phyloP scores from a whole-genome alignment of 352 stramenopile species.

The Blastocystis sp. region DNA sequence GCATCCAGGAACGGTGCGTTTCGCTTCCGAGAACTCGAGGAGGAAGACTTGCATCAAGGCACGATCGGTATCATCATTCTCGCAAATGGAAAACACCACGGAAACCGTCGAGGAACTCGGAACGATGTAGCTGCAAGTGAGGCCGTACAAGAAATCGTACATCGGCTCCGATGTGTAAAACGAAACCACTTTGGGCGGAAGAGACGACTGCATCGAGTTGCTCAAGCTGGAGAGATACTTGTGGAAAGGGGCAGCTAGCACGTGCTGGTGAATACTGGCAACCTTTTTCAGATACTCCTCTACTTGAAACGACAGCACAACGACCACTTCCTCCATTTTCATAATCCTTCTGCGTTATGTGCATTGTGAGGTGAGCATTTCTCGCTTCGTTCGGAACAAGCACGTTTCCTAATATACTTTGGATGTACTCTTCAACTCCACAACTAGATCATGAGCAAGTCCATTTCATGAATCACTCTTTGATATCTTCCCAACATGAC shows the following conservation, averaged over 20 bases:
- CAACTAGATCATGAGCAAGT: neutral
- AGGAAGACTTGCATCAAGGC: slow-evolving; percentile 38
- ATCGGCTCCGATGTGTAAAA: slow-evolving; percentile 12
- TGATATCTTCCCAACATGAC: slow-evolving; percentile 36
- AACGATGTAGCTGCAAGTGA: neutral
- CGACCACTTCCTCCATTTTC: neutral
- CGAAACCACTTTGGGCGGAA: neutral
- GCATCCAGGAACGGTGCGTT: neutral
- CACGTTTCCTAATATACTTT: neutral
- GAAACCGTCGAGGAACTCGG: slow-evolving; percentile 8
- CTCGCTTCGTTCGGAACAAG: neutral
- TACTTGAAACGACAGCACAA: neutral
- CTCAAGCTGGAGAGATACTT: slow-evolving; percentile 2
- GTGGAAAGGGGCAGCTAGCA: slow-evolving; percentile 20
- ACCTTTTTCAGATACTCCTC: slow-evolving; percentile 20
- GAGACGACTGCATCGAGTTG: neutral
- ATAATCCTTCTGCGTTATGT: slow-evolving; percentile 7
- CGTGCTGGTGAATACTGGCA: slow-evolving; percentile 7
- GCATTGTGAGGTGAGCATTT: neutral
- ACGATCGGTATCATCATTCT: slow-evolving; percentile 25
- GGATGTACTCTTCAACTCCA: slow-evolving; percentile 13
- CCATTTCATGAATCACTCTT: neutral
- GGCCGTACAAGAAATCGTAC: neutral
- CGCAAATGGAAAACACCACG: slow-evolving; percentile 26
- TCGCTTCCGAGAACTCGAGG: slow-evolving; percentile 34